These are phyloP conservation scores for Fusarium graminum DNA, from an alignment of 2,329 filamentous ascomycete genomes.

Conservation along the genomic window DNA sequence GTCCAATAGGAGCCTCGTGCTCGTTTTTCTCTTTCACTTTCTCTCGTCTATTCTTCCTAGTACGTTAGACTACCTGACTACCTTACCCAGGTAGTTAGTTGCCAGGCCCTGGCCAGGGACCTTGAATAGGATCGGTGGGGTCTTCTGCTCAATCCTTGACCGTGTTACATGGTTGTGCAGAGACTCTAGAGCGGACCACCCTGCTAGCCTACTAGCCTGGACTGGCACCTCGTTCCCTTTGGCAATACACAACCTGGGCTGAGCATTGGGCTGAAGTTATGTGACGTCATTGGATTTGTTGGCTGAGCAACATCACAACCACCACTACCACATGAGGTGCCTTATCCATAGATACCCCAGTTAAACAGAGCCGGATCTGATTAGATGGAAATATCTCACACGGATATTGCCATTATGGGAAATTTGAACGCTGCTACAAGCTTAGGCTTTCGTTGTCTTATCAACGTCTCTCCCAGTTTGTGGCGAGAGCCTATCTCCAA, in stretches of 20 bases:
- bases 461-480: neutral
- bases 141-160: constrained; percentile 18
- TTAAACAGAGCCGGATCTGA: neutral
- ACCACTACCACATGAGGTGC: neutral
- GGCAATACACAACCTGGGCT: constrained; percentile 35
- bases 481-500: neutral
- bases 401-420: neutral
- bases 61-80: constrained; percentile 10
- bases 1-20: constrained; percentile 13
- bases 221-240: constrained; percentile 16
- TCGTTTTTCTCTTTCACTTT: constrained; percentile 18
- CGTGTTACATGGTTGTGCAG: constrained; percentile 37
- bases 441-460: neutral
- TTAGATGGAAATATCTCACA: neutral
- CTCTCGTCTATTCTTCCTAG: constrained; percentile 27
- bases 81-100: neutral
- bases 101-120: constrained; percentile 34
- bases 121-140: constrained; percentile 43
- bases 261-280: constrained; percentile 17
- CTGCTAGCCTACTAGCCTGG: constrained; percentile 9
- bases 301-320: constrained; percentile 48
- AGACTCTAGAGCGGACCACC: constrained; percentile 16
- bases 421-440: neutral
- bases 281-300: constrained; percentile 51
- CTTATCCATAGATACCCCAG: neutral